Evolutionary conservation across 768 basidiomycete species (phyloP), one percentile per base, ranked within the genome.

Genomic region (Rhodotorula diobovata): DNA sequence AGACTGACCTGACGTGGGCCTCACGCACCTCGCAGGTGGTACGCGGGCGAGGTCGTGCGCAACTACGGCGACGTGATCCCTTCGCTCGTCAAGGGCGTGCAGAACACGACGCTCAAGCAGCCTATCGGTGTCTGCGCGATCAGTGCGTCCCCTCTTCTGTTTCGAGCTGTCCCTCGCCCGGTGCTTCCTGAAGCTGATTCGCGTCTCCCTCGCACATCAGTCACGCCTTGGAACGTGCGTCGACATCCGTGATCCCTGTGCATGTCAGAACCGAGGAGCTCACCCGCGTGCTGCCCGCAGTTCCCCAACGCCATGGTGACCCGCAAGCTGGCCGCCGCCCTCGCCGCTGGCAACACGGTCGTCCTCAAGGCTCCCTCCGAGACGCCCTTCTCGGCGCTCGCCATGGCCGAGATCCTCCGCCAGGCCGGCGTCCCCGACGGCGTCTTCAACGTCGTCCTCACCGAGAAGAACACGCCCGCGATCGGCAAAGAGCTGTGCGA

Each of bases 281-380:
- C 28, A 28, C 59, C 23, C 60, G 30, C 55, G 23, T n/a, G n/a
- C n/a, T n/a, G n/a, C n/a, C 32, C 18, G 30, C 56, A 70, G 68
- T 71, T 71, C 53, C 71, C 70, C n/a, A 76, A 69, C 50, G 71
- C 74, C 30, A 77, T 74, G 74, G 90, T 92, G 32, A 89, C 90
- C 1, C 88, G 92, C n/a, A 94, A 94, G 80, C 82, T 93, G 25
- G 91, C 87, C 37, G 87, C 91, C 39, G 92, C 91, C 34, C 85
- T 98, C 25, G 95, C 94, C 4, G 93, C 93, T 25, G 96, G 96
- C n/a, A 97, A 95, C 79, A 96, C 95, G 0, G 85, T 88, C 0
- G 93, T 99, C 58, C 88, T 97, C 80, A 98, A 98, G 77, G 94
- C 94, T 3, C 89, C 96, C 1, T 86, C 92, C 1, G 96, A 99